These are phyloP conservation scores for Thuja plicata DNA, from an alignment of 83 land plant species.

Conservation along the genomic window DNA sequence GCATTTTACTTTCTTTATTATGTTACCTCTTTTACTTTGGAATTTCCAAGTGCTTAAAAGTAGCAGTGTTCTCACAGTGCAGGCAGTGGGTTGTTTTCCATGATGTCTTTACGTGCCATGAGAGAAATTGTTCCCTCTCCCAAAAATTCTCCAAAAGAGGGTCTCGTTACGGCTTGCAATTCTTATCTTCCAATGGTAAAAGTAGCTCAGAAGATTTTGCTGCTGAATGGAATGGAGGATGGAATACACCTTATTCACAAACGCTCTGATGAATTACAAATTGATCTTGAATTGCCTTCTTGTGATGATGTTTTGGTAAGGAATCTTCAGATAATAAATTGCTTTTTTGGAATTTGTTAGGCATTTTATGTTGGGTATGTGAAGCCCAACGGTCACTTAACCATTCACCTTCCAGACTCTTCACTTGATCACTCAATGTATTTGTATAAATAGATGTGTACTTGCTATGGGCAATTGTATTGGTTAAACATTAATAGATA, in stretches of 20 bases:
- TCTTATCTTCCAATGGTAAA: conserved; percentile 89
- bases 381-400: too few relatives aligned
- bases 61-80: conserved; percentile 48
- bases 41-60: background rate
- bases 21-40: background rate
- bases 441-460: too few relatives aligned
- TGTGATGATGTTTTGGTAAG: conserved; percentile 80
- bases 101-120: conserved; percentile 90
- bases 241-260: conserved; percentile 57
- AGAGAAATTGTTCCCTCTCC: conserved; percentile 1
- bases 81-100: conserved; percentile 89
- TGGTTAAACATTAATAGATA: too few relatives aligned
- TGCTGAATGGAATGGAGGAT: conserved; percentile 55
- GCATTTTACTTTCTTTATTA: background rate
- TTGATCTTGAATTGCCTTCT: conserved; percentile 61
- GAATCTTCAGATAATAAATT: background rate
- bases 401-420: too few relatives aligned
- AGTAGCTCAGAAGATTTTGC: conserved; percentile 68
- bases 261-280: conserved; percentile 80
- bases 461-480: too few relatives aligned
- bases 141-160: conserved; percentile 12
- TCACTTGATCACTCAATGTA: too few relatives aligned
- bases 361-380: too few relatives aligned
- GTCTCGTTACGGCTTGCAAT: conserved; percentile 78
- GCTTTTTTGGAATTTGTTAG: background rate